Conservation (phyloP, 306 rosid species). For the Prunus salicina region DNA sequence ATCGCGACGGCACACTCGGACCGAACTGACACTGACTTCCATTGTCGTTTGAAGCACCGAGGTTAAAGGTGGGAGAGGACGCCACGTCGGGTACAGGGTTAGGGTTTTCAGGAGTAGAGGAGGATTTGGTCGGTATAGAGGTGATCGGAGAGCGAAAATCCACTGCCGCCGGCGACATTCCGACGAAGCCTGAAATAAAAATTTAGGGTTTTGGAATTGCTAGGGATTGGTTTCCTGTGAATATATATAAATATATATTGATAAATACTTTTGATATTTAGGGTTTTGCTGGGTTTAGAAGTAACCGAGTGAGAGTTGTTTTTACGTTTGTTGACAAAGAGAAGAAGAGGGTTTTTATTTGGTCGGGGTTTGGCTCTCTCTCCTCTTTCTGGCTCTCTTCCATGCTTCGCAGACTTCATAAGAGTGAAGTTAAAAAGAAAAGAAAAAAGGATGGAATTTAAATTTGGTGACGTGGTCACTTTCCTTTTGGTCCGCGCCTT, state of each 20-base stretch:
- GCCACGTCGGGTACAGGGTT: conserved; percentile 25
- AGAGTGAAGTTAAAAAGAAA: too few species aligned
- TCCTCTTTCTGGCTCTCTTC: neutral
- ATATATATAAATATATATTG: neutral
- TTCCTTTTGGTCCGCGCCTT: neutral
- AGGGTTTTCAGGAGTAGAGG: conserved; percentile 22
- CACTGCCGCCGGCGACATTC: conserved; percentile 54
- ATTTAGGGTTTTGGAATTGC: conserved; percentile 34
- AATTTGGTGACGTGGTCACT: conserved; percentile 9
- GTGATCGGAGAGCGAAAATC: conserved; percentile 42
- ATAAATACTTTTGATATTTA: neutral
- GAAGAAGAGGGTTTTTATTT: neutral
- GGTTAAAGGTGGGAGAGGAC: conserved; percentile 25
- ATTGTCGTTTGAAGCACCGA: conserved; percentile 20
- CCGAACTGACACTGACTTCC: conserved; percentile 16
- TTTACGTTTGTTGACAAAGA: neutral
- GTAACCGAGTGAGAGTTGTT: neutral
- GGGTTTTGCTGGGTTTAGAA: conserved; percentile 11
- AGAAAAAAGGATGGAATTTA: neutral
- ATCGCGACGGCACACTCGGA: conserved; percentile 8
- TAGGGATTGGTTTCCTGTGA: neutral
- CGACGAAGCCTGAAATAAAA: neutral
- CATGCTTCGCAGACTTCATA: too few species aligned
- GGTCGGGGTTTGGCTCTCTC: neutral
- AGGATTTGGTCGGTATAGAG: conserved; percentile 15